Base-by-base conservation (phyloP, 2,329 filamentous ascomycete genomes). In the Sclerotinia sclerotiorum region DNA sequence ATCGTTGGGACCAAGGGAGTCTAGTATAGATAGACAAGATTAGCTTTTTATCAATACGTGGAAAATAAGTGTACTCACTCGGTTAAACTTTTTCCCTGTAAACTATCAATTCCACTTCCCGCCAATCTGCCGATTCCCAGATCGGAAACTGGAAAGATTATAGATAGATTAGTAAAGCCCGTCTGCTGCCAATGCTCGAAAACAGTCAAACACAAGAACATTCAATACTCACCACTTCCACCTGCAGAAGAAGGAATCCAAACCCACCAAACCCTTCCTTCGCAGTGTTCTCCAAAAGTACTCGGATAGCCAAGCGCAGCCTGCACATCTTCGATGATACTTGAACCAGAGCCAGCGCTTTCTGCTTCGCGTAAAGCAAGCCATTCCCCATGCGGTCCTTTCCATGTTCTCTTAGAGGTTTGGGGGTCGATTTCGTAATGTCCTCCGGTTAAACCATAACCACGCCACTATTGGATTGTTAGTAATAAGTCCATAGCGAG, bases 191-290 rank as follows among this genome's bases (percentile, higher is more conserved):
- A 35, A 42, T 42, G 39, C 39, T 42, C 39, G 13, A 42, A 42
- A 42, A 3, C 39, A 42, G 13, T 15, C 39, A 42, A 49, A 49
- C 11, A 49, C 46, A 49, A 13, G 46, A 49, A n/a, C n/a, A 49
- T n/a, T n/a, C n/a, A 21, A 49, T 49, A 51, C 48, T 51, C 48
- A 51, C 48, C 48, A 51, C 48, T 51, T 51, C 48, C 48, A 51
- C 48, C 48, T 24, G 48, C 48, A 51, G 48, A 51, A 51, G 48
- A n/a, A 51, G 48, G 48, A 51, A 51, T 24, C 48, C 48, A 51
- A 51, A 24, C 19, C 48, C 48, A 51, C 48, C 48, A 51, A 51
- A 51, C n/a, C 24, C 48, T 51, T 51, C 48, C 48, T 51, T 51
- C 48, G 24, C 48, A 51, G 13, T 51, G 48, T 51, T 24, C 48